Evolutionary conservation across 805 yeast species (phyloP).

Genomic region (Spencermartinsiella europaea): DNA sequence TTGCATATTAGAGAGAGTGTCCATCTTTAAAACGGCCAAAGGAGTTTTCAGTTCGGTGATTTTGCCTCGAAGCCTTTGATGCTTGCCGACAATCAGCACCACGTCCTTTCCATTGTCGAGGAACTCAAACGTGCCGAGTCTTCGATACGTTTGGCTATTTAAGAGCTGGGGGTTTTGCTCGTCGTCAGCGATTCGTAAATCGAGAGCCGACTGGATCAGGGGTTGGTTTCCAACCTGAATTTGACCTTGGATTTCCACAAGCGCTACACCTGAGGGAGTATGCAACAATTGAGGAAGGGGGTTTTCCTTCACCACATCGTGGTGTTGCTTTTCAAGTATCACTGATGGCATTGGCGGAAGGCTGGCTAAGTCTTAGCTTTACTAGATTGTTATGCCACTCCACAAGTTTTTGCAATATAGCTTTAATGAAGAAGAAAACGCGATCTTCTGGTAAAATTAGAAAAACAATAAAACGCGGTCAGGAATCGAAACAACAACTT

Average conservation of each 20-base stretch:
- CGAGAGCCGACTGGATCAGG: conserved; percentile 16
- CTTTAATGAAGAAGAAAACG: too few species aligned
- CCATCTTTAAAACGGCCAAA: conserved; percentile 20
- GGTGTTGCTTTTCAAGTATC: background rate
- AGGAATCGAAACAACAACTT: conserved; percentile 1
- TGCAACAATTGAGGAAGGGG: conserved; percentile 15
- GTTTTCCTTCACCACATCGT: background rate
- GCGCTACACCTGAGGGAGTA: conserved; percentile 23
- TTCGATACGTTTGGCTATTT: background rate
- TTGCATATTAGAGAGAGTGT: too few species aligned
- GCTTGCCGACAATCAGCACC: conserved; percentile 18
- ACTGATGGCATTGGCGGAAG: conserved; percentile 13
- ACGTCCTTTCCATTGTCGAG: conserved; percentile 10
- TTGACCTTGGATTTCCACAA: conserved; percentile 23
- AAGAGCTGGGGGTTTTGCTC: background rate
- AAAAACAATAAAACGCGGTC: background rate
- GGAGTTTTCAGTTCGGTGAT: conserved; percentile 19
- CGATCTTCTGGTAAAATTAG: too few species aligned
- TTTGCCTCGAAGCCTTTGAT: conserved; percentile 22
- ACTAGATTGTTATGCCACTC: background rate
- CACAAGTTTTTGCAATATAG: too few species aligned
- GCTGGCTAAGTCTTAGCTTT: too few species aligned
- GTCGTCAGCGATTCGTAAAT: conserved; percentile 5
- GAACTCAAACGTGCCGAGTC: conserved; percentile 16
- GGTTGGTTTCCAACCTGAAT: conserved; percentile 21